phyloP scores from a whole-genome alignment of 129 eudicot species.

The Silybum marianum region DNA sequence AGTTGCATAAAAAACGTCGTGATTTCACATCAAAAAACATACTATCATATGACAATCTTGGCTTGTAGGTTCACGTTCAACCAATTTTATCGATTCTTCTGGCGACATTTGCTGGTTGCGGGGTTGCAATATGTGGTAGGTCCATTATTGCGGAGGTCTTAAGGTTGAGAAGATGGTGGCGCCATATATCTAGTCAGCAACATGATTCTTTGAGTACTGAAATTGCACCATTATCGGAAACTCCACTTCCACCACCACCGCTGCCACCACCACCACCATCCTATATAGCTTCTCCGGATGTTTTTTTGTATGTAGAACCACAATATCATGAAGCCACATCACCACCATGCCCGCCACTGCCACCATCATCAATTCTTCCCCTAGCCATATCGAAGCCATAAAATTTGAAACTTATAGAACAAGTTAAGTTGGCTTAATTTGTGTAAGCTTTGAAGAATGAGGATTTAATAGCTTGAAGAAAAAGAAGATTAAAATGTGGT shows the following conservation, averaged over 20 bases:
- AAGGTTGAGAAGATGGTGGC: slow-evolving; percentile 62
- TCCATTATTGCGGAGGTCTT: slow-evolving; percentile 60
- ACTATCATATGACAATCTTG: background rate
- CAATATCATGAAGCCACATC: slow-evolving; percentile 17
- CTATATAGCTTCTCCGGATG: slow-evolving; percentile 17
- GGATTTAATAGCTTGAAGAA: background rate
- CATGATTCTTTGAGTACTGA: slow-evolving; percentile 8
- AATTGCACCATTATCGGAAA: slow-evolving; percentile 5
- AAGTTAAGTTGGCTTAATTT: background rate
- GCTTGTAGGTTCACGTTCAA: slow-evolving; percentile 52
- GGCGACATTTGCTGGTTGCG: slow-evolving; percentile 78
- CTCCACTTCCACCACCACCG: background rate
- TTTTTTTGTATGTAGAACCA: slow-evolving; percentile 9
- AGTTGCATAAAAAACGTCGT: background rate
- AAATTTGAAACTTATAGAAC: background rate
- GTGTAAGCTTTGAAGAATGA: background rate
- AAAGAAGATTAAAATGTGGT: background rate
- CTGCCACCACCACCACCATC: background rate
- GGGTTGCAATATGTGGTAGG: slow-evolving; percentile 79
- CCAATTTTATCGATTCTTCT: slow-evolving; percentile 65
- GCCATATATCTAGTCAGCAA: slow-evolving; percentile 20
- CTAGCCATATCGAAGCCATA: background rate
- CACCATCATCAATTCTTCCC: background rate
- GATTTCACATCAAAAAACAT: background rate
- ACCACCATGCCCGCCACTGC: background rate